These are phyloP conservation scores for Phytophthora chlamydospora DNA, from an alignment of 352 stramenopile genomes.

Conservation along the genomic window DNA sequence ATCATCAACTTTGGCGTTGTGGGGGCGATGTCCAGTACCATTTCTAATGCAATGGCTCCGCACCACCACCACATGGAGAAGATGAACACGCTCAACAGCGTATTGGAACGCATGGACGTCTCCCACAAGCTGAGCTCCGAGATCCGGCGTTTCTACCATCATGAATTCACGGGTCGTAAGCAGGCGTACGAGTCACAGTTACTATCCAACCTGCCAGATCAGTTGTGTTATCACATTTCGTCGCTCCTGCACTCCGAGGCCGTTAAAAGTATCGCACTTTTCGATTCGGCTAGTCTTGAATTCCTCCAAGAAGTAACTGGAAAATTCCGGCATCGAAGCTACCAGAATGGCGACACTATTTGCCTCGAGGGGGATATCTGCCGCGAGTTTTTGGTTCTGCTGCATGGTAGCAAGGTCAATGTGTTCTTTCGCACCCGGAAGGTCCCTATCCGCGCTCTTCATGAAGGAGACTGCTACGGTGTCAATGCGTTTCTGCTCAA, in stretches of 20 bases:
- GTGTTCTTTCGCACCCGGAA: constrained; percentile 57
- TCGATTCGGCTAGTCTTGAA: constrained; percentile 65
- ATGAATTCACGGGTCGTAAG: constrained; percentile 63
- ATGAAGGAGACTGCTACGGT: constrained; percentile 74
- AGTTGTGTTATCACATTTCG: constrained; percentile 79
- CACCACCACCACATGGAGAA: constrained; percentile 76
- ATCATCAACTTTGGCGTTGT: constrained; percentile 84
- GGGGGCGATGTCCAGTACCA: constrained; percentile 81
- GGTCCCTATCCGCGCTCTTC: constrained; percentile 58
- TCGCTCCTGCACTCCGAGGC: constrained; percentile 69
- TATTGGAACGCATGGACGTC: constrained; percentile 67
- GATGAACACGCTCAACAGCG: constrained; percentile 66
- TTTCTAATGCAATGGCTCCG: constrained; percentile 66
- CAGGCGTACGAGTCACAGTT: constrained; percentile 76
- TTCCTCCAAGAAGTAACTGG: constrained; percentile 83
- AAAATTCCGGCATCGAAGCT: constrained; percentile 75
- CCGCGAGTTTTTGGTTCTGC: constrained; percentile 71
- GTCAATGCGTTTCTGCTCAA: constrained; percentile 71
- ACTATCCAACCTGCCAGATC: constrained; percentile 67
- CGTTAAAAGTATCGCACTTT: constrained; percentile 60
- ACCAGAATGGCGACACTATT: constrained; percentile 76
- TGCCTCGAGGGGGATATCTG: constrained; percentile 73
- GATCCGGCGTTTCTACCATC: constrained; percentile 79
- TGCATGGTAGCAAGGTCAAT: constrained; percentile 66
- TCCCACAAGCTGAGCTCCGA: constrained; percentile 57